These are phyloP conservation scores for Hysterium pulicare DNA, from an alignment of 2,329 filamentous ascomycete species.

Conservation along the genomic window DNA sequence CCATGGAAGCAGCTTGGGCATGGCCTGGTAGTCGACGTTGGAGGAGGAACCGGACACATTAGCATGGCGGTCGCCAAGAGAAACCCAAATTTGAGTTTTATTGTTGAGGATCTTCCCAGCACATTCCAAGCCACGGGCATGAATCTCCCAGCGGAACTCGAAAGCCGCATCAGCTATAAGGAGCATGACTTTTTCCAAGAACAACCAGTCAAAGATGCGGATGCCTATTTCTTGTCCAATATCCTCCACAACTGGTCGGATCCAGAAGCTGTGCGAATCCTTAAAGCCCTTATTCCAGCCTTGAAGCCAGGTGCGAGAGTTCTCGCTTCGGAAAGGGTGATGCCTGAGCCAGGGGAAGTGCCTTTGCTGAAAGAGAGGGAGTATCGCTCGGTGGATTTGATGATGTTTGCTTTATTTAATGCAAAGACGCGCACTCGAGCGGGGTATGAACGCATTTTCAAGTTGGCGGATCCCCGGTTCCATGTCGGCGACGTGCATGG, in stretches of 20 bases:
- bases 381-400: background rate
- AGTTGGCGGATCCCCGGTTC: background rate
- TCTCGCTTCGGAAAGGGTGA: constrained; percentile 9
- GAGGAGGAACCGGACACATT: background rate
- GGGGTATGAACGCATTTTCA: background rate
- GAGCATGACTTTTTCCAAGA: constrained; percentile 6
- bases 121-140: constrained; percentile 3
- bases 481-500: too few species aligned
- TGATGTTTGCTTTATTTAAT: background rate
- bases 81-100: background rate
- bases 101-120: constrained; percentile 7
- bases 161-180: background rate
- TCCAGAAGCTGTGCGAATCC: constrained; percentile 2
- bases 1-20: background rate
- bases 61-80: background rate
- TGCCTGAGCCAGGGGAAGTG: constrained; percentile 3
- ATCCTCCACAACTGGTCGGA: constrained; percentile 6
- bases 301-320: constrained; percentile 7
- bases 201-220: constrained; percentile 8
- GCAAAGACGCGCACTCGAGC: background rate
- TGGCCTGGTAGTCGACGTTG: background rate
- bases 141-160: background rate
- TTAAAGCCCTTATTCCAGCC: constrained; percentile 5
- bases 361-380: background rate
- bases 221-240: constrained; percentile 1